Conservation (phyloP, 2,329 filamentous ascomycete genomes). For the Aspergillus udagawae region DNA sequence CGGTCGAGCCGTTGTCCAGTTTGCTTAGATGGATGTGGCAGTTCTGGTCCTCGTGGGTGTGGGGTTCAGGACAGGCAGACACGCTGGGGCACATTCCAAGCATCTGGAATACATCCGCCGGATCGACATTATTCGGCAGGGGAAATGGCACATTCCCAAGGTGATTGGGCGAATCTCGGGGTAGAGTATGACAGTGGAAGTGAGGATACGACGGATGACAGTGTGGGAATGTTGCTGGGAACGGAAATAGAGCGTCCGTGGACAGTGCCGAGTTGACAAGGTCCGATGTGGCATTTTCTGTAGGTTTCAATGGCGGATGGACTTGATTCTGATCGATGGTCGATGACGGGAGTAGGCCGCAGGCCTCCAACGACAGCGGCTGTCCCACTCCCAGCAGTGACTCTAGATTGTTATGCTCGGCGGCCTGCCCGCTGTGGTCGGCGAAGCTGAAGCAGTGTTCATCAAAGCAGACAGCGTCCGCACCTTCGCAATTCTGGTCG, state of each 20-base stretch:
- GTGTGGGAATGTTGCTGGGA: constrained; percentile 19
- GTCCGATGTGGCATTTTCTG: constrained; percentile 14
- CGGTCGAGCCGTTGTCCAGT: constrained; percentile 16
- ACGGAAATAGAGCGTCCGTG: constrained; percentile 15
- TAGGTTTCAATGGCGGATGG: constrained; percentile 18
- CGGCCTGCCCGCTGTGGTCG: constrained; percentile 15
- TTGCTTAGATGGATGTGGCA: constrained; percentile 15
- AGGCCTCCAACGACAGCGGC: constrained; percentile 26
- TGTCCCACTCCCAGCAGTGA: constrained; percentile 30
- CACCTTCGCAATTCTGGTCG: constrained; percentile 23
- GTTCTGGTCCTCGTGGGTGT: constrained; percentile 18
- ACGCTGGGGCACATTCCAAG: constrained; percentile 32
- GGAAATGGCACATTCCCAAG: constrained; percentile 21
- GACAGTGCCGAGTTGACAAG: constrained; percentile 13
- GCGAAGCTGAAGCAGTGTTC: constrained; percentile 28
- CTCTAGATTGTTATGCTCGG: constrained; percentile 27
- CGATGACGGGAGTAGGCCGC: constrained; percentile 22
- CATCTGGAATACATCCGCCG: constrained; percentile 34
- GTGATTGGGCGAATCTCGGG: constrained; percentile 25
- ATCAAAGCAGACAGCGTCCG: constrained; percentile 37
- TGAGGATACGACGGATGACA: constrained; percentile 24
- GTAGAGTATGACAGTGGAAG: constrained; percentile 26
- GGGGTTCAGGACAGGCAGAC: constrained; percentile 23
- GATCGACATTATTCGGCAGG: constrained; percentile 28
- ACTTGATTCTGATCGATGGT: constrained; percentile 14